phyloP scores from a whole-genome alignment of 495 filamentous ascomycete genomes.

The Venustampulla echinocandica region DNA sequence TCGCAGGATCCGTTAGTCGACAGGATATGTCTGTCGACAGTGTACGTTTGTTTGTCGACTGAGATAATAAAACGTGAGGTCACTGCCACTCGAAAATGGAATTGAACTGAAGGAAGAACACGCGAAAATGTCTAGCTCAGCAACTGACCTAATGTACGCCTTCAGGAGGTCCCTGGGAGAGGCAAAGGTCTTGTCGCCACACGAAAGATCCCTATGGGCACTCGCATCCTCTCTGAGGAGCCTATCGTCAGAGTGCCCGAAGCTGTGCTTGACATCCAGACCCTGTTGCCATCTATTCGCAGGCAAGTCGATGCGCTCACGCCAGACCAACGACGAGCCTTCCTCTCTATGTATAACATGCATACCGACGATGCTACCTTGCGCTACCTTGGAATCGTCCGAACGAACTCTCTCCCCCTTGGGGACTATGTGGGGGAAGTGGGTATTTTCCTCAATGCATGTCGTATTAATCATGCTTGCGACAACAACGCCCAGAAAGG shows the following conservation, averaged over 20 bases:
- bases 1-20: too few relatives aligned
- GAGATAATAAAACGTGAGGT: too few relatives aligned
- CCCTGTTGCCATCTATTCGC: conserved; percentile 3
- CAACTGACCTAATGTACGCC: conserved; percentile 8
- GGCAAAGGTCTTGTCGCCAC: conserved; percentile 29
- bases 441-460: conserved; percentile 27
- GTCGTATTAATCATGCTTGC: conserved; percentile 32
- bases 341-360: conserved; percentile 27
- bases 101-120: too few relatives aligned
- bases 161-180: conserved; percentile 22
- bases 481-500: conserved; percentile 27
- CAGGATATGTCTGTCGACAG: too few relatives aligned
- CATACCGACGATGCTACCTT: conserved; percentile 12
- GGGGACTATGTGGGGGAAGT: conserved; percentile 10
- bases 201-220: conserved; percentile 25
- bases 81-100: too few relatives aligned
- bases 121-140: too few relatives aligned
- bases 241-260: too few relatives aligned
- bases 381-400: conserved; percentile 23
- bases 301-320: conserved; percentile 20
- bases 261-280: conserved; percentile 8
- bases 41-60: too few relatives aligned
- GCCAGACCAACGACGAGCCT: conserved; percentile 13
- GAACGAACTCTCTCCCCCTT: conserved; percentile 26
- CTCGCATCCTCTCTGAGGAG: conserved; percentile 28